Evolutionary conservation across 192 early-diverging fungal genomes (phyloP).

Genomic region (Piromyces finnis): DNA sequence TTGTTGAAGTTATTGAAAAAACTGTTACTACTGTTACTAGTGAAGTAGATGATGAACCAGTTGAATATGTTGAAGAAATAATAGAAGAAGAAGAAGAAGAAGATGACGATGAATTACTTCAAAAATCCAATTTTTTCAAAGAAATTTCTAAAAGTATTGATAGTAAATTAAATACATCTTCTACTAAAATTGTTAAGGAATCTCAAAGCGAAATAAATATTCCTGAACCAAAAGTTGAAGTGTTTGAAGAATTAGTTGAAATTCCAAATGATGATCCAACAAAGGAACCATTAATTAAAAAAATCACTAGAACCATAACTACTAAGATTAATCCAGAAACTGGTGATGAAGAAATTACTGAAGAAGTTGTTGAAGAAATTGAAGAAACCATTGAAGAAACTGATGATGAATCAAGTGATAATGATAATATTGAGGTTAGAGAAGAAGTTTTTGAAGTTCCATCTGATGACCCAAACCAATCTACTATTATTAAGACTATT

Average conservation of each 20-base stretch:
- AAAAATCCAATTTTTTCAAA: too few relatives aligned
- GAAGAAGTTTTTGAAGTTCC: not conserved
- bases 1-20: not conserved
- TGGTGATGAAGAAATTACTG: not conserved
- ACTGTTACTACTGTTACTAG: not conserved
- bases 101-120: not conserved
- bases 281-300: not conserved
- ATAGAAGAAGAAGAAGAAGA: not conserved
- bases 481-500: not conserved
- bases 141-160: too few relatives aligned
- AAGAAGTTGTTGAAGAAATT: not conserved
- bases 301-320: not conserved
- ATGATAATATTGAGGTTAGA: not conserved
- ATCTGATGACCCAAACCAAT: not conserved
- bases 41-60: not conserved
- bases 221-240: not conserved
- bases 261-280: not conserved
- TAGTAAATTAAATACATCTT: too few relatives aligned
- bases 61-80: not conserved
- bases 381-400: not conserved
- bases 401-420: not conserved
- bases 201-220: not conserved
- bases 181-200: not conserved
- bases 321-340: not conserved
- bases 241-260: not conserved